Conservation (phyloP, 306 rosid genomes). For the Herpetospermum pedunculosum region DNA sequence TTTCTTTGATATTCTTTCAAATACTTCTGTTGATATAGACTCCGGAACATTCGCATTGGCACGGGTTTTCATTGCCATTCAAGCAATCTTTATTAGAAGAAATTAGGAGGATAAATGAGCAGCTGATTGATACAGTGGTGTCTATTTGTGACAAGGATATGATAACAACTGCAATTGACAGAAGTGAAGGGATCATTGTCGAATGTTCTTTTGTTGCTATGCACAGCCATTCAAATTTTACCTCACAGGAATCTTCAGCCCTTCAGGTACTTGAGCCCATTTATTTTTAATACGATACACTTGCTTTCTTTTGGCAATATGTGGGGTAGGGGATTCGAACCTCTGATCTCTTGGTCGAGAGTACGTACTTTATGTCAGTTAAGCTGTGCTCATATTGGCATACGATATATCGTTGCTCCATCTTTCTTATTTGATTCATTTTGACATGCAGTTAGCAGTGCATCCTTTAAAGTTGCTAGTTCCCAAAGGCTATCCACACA, state of each 20-base stretch:
- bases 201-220: slow-evolving; percentile 69
- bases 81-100: slow-evolving; percentile 71
- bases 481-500: slow-evolving; percentile 71
- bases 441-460: slow-evolving; percentile 54
- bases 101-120: slow-evolving; percentile 59
- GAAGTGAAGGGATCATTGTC: slow-evolving; percentile 63
- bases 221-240: slow-evolving; percentile 60
- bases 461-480: slow-evolving; percentile 75
- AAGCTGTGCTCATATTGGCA: no score
- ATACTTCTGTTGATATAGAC: neutral
- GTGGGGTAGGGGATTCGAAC: no score
- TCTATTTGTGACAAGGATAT: slow-evolving; percentile 52
- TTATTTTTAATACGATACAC: neutral
- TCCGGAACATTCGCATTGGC: neutral
- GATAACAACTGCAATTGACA: slow-evolving; percentile 45
- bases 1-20: neutral
- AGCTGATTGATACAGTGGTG: slow-evolving; percentile 71
- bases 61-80: slow-evolving; percentile 27
- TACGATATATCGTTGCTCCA: no score
- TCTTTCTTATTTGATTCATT: slow-evolving; percentile 17
- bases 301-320: no score
- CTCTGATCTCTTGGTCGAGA: no score
- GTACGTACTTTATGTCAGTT: no score
- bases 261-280: slow-evolving; percentile 39
- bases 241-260: slow-evolving; percentile 49